Conservation (phyloP, 768 basidiomycete species). For the Austroboletus eburneus region DNA sequence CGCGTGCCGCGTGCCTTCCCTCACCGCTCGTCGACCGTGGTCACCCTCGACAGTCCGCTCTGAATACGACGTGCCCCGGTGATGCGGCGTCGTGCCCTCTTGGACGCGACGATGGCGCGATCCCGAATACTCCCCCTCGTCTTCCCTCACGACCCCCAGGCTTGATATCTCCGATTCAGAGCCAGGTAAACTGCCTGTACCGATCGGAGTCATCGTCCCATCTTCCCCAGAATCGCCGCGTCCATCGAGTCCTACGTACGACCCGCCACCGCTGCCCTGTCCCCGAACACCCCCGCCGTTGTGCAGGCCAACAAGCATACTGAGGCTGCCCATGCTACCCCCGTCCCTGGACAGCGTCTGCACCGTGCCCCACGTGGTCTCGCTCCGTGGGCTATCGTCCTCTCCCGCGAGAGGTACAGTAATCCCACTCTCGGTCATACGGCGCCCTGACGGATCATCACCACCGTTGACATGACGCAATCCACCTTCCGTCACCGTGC, state of each 20-base stretch:
- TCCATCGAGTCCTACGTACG: conserved; percentile 17
- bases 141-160: conserved; percentile 32
- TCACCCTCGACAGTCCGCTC: too few relatives aligned
- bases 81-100: conserved; percentile 12
- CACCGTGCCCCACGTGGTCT: conserved; percentile 36
- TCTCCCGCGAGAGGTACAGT: conserved; percentile 13
- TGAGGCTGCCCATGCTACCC: conserved; percentile 27
- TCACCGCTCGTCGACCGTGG: conserved; percentile 17
- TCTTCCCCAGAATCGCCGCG: conserved; percentile 13
- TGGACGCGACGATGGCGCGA: conserved; percentile 6
- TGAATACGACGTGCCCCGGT: conserved; percentile 17
- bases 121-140: conserved; percentile 21
- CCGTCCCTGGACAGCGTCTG: conserved; percentile 21
- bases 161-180: conserved; percentile 17
- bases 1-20: conserved; percentile 23
- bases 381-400: conserved; percentile 30
- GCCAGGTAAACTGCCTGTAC: conserved; percentile 19
- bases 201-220: conserved; percentile 19
- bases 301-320: conserved; percentile 28
- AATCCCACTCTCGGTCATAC: conserved; percentile 8
- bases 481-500: conserved; percentile 16
- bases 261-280: conserved; percentile 18
- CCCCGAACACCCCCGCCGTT: conserved; percentile 27
- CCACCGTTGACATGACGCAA: conserved; percentile 6
- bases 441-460: conserved; percentile 5